A percentile compares a stretch with the other conserved stretches of the same genome.
Conservation (phyloP, 179 eudicot genomes). For the Dionaea muscipula region DNA sequence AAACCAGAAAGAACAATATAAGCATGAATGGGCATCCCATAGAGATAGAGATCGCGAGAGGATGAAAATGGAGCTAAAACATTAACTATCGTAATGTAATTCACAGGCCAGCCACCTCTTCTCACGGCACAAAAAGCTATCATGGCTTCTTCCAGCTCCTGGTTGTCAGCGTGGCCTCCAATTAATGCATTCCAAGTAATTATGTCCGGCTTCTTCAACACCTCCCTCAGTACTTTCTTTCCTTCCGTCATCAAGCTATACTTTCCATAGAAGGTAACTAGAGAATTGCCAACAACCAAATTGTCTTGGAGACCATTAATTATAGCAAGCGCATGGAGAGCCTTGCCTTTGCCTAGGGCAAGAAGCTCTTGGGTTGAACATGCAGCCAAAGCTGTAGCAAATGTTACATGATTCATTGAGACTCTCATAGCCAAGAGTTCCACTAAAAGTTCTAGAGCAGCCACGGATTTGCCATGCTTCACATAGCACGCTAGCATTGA, state of each 20-base stretch:
- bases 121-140: slow-evolving; percentile 38
- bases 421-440: slow-evolving; percentile 20
- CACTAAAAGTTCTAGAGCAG: slow-evolving; percentile 30
- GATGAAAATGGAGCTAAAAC: slow-evolving; percentile 43
- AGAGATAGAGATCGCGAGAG: slow-evolving; percentile 21
- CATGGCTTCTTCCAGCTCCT: slow-evolving; percentile 38
- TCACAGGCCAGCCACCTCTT: slow-evolving; percentile 20
- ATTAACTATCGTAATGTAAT: slow-evolving; percentile 57
- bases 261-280: slow-evolving; percentile 61
- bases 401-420: slow-evolving; percentile 33
- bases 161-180: slow-evolving; percentile 53
- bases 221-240: slow-evolving; percentile 27
- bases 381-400: slow-evolving; percentile 51
- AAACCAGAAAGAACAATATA: slow-evolving; percentile 34
- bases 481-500: slow-evolving; percentile 54
- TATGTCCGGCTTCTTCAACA: slow-evolving; percentile 34
- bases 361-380: slow-evolving; percentile 44
- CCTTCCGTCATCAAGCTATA: slow-evolving; percentile 40
- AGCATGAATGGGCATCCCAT: slow-evolving; percentile 60
- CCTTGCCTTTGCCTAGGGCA: slow-evolving; percentile 22
- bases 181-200: slow-evolving; percentile 72
- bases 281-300: slow-evolving; percentile 51
- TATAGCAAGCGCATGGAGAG: slow-evolving; percentile 47
- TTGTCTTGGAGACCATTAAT: slow-evolving; percentile 33
- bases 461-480: slow-evolving; percentile 27